phyloP scores from a whole-genome alignment of 148 eudicot species.

The Rhododendron mucronatum region DNA sequence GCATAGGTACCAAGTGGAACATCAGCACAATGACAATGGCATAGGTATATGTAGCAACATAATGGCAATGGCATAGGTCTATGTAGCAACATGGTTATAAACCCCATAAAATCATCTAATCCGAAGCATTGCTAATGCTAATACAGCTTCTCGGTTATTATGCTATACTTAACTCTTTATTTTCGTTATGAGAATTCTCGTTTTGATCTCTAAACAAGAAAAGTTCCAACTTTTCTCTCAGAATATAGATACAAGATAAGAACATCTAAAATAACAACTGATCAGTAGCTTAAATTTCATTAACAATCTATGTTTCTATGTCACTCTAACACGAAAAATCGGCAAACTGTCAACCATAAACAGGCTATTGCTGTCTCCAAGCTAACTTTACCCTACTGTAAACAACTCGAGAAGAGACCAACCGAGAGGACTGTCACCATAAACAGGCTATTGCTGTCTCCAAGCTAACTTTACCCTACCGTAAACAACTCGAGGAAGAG shows the following conservation, averaged over 20 bases:
- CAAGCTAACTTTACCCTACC: neutral
- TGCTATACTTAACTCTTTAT: neutral
- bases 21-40: neutral
- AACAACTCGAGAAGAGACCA: neutral
- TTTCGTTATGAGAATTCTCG: neutral
- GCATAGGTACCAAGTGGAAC: neutral
- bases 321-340: neutral
- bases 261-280: neutral
- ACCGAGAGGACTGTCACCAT: neutral
- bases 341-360: neutral
- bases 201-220: neutral
- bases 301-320: neutral
- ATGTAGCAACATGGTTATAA: neutral
- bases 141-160: neutral
- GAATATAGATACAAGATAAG: too few relatives aligned
- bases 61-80: too few relatives aligned
- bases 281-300: neutral
- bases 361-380: neutral
- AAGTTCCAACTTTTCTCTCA: too few relatives aligned
- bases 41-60: neutral
- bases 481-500: neutral
- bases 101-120: neutral
- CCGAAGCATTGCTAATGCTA: neutral
- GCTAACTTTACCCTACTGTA: neutral
- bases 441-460: neutral